These are phyloP conservation scores for Penicillium decumbens DNA, from an alignment of 2,329 filamentous ascomycete genomes.

Conservation along the genomic window DNA sequence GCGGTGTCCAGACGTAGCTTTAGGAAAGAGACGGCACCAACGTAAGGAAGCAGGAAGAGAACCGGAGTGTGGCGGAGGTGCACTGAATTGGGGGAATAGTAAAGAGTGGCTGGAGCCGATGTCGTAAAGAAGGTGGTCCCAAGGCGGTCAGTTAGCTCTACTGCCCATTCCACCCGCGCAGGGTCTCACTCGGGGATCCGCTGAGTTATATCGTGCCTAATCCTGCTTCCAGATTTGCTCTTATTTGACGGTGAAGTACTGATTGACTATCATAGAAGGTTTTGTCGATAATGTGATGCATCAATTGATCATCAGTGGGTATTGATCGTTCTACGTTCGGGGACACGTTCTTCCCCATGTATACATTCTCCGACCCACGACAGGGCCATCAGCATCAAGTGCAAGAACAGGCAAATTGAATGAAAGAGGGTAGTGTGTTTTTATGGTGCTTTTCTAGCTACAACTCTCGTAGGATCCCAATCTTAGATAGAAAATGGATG, in stretches of 20 bases:
- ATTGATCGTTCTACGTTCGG: not conserved
- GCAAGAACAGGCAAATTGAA: not conserved
- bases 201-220: not conserved
- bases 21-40: conserved; percentile 4
- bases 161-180: conserved; percentile 19
- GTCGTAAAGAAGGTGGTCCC: conserved; percentile 15
- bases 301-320: not conserved
- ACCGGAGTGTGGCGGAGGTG: conserved; percentile 1
- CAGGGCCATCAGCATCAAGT: not conserved
- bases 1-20: conserved; percentile 18
- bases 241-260: not conserved
- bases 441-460: conserved; percentile 21
- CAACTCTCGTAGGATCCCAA: conserved; percentile 14
- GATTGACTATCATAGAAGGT: not conserved
- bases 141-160: conserved; percentile 24
- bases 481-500: conserved; percentile 11
- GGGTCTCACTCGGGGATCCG: not conserved
- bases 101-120: conserved; percentile 22
- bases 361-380: not conserved
- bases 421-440: not conserved
- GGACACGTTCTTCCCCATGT: not conserved
- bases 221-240: not conserved
- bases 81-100: conserved; percentile 9
- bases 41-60: not conserved
- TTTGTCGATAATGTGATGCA: not conserved